A percentile compares a stretch with the other conserved stretches of the same genome.
Conservation (phyloP, 1,284 basidiomycete species). For the Fomitopsis betulina region DNA sequence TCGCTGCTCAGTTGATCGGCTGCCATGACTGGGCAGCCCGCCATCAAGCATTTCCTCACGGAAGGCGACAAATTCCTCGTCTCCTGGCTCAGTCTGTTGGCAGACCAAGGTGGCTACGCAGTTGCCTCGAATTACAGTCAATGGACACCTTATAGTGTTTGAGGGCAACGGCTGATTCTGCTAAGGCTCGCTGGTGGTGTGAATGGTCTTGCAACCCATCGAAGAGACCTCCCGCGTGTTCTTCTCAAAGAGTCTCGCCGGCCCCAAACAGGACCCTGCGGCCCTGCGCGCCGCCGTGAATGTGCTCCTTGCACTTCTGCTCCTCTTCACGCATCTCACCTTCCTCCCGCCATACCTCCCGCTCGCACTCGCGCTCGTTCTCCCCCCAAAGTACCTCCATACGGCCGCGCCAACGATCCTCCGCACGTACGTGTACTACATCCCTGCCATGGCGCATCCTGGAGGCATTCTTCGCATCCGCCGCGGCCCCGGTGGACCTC, state of each 20-base stretch:
- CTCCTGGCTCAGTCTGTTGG: constrained; percentile 74
- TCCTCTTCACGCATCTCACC: constrained; percentile 71
- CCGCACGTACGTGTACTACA: constrained; percentile 76
- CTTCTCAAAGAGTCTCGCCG: constrained; percentile 68
- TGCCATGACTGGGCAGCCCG: constrained; percentile 82
- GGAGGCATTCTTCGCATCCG: constrained; percentile 85
- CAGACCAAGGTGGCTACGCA: constrained; percentile 91
- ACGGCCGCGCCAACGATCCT: constrained; percentile 77
- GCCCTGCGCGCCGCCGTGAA: constrained; percentile 23
- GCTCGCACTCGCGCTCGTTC: constrained; percentile 61
- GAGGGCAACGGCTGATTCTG: neutral
- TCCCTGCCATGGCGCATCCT: constrained; percentile 81
- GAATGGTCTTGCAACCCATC: constrained; percentile 89
- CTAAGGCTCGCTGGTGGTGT: constrained; percentile 83
- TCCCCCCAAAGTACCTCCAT: constrained; percentile 66
- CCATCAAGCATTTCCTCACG: constrained; percentile 92
- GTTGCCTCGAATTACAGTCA: constrained; percentile 91
- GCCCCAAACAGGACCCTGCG: constrained; percentile 11
- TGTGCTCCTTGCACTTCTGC: constrained; percentile 41
- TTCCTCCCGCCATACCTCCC: constrained; percentile 77
- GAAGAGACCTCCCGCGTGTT: constrained; percentile 88
- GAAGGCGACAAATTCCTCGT: constrained; percentile 94
- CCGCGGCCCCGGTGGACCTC: constrained; percentile 62
- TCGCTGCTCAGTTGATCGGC: constrained; percentile 54
- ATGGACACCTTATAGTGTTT: constrained; percentile 16